These are phyloP conservation scores for Vaucheria bursata DNA, from an alignment of 352 stramenopile genomes.

Conservation along the genomic window DNA sequence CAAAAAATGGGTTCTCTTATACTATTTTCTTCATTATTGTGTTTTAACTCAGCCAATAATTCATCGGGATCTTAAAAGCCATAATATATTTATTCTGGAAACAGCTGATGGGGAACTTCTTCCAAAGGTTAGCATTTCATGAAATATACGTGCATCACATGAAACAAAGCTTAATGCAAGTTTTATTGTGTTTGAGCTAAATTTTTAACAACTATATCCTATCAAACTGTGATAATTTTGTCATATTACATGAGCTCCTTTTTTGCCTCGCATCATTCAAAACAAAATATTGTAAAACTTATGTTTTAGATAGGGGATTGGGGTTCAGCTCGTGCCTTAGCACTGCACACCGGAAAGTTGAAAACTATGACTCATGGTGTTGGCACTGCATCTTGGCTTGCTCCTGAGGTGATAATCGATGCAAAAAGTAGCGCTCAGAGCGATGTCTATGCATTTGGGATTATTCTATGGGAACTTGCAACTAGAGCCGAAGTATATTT, in stretches of 20 bases:
- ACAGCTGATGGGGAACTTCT: conserved; percentile 20
- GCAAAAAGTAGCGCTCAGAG: conserved; percentile 61
- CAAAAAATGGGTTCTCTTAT: too few species aligned
- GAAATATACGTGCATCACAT: too few species aligned
- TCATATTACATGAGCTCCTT: too few species aligned
- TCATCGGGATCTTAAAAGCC: conserved; percentile 68
- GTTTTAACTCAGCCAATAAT: conserved; percentile 60
- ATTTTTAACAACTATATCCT: too few species aligned
- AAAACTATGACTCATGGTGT: conserved; percentile 72
- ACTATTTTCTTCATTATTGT: too few species aligned
- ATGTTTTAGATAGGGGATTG: conserved; percentile 66
- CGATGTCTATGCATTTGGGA: conserved; percentile 72
- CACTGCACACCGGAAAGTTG: conserved; percentile 53
- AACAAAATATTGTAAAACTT: too few species aligned
- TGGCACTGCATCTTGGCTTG: conserved; percentile 69
- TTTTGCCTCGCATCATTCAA: too few species aligned
- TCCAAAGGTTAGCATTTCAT: conserved; percentile 15
- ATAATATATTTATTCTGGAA: conserved; percentile 74
- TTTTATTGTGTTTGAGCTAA: too few species aligned
- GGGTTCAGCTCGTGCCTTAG: conserved; percentile 60
- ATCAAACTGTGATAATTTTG: too few species aligned
- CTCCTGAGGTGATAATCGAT: conserved; percentile 68
- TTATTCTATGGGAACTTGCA: conserved; percentile 69
- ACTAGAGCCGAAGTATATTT: conserved; percentile 68
- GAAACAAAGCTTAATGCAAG: too few species aligned